Evolutionary conservation across 495 filamentous ascomycete genomes (phyloP).

Genomic region (Rhizodiscina lignyota): DNA sequence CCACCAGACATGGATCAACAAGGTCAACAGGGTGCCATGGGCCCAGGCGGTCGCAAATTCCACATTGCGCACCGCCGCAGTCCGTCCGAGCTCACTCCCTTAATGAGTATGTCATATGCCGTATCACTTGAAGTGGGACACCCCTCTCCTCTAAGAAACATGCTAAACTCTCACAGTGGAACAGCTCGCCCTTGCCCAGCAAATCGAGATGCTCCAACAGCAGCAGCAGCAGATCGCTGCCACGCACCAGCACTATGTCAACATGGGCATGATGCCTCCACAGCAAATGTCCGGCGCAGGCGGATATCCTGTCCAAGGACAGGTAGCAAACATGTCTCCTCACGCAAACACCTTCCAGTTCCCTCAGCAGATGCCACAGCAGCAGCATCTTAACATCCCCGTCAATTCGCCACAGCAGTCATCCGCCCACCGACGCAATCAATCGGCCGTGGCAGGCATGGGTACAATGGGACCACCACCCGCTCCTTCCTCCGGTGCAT

Average conservation of each 20-base stretch:
- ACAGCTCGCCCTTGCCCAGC: slow-evolving; percentile 96
- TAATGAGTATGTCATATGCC: slow-evolving; percentile 72
- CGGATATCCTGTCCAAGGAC: slow-evolving; percentile 53
- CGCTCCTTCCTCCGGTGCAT: slow-evolving; percentile 88
- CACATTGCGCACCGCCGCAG: slow-evolving; percentile 96
- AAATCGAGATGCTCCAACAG: slow-evolving; percentile 93
- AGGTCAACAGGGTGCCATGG: slow-evolving; percentile 57
- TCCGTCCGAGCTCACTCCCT: slow-evolving; percentile 90
- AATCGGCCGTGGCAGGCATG: slow-evolving; percentile 90
- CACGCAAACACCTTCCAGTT: slow-evolving; percentile 81
- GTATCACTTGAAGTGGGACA: not conserved
- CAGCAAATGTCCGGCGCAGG: slow-evolving; percentile 51
- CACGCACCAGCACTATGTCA: slow-evolving; percentile 91
- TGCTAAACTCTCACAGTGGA: slow-evolving; percentile 38
- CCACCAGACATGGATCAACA: slow-evolving; percentile 92
- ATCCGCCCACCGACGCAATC: slow-evolving; percentile 87
- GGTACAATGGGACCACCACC: slow-evolving; percentile 74
- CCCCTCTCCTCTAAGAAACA: not conserved
- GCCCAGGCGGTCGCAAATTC: slow-evolving; percentile 74
- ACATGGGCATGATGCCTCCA: slow-evolving; percentile 82
- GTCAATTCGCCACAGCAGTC: slow-evolving; percentile 66
- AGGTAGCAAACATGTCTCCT: slow-evolving; percentile 61
- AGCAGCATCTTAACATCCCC: slow-evolving; percentile 46
- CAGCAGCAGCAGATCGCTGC: slow-evolving; percentile 96
- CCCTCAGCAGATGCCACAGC: slow-evolving; percentile 57